phyloP scores from a whole-genome alignment of 2,329 filamentous ascomycete species.

The Purpureocillium lavendulum region DNA sequence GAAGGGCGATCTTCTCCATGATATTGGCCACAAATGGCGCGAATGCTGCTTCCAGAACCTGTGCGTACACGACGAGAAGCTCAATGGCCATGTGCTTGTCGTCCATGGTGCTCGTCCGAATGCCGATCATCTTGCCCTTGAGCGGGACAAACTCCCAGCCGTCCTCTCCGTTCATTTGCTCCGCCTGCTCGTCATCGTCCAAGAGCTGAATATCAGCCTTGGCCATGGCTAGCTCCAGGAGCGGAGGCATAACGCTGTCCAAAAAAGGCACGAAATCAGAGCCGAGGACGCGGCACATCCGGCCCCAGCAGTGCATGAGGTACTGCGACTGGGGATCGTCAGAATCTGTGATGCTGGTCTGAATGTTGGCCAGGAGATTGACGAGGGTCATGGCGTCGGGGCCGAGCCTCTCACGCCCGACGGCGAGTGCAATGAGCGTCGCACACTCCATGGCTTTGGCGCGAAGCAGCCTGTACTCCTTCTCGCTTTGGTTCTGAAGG shows the following conservation, averaged over 20 bases:
- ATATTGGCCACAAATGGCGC: conserved; percentile 87
- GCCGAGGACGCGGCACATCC: conserved; percentile 93
- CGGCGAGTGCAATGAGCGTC: conserved; percentile 88
- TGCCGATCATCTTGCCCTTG: conserved; percentile 96
- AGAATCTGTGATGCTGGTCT: conserved; percentile 75
- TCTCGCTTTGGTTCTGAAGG: conserved; percentile 80
- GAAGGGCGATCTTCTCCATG: conserved; percentile 93
- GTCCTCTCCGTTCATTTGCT: conserved; percentile 87
- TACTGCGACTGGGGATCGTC: conserved; percentile 97
- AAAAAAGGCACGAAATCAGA: conserved; percentile 89
- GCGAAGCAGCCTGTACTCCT: conserved; percentile 82
- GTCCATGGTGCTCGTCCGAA: conserved; percentile 92
- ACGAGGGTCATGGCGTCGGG: conserved; percentile 81
- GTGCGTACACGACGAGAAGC: conserved; percentile 91
- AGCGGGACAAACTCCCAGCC: conserved; percentile 96
- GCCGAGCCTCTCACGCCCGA: conserved; percentile 87
- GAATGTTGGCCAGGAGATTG: conserved; percentile 78
- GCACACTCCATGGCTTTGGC: conserved; percentile 99
- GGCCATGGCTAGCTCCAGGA: conserved; percentile 82
- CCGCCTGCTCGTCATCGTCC: conserved; percentile 90
- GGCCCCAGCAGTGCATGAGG: conserved; percentile 96
- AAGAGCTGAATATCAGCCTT: conserved; percentile 96
- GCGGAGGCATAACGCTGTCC: conserved; percentile 85
- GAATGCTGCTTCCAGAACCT: conserved; percentile 88
- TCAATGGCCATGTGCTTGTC: conserved; percentile 99